Evolutionary conservation across 2,329 filamentous ascomycete species (phyloP).

Genomic region (Aspergillus bombycis): DNA sequence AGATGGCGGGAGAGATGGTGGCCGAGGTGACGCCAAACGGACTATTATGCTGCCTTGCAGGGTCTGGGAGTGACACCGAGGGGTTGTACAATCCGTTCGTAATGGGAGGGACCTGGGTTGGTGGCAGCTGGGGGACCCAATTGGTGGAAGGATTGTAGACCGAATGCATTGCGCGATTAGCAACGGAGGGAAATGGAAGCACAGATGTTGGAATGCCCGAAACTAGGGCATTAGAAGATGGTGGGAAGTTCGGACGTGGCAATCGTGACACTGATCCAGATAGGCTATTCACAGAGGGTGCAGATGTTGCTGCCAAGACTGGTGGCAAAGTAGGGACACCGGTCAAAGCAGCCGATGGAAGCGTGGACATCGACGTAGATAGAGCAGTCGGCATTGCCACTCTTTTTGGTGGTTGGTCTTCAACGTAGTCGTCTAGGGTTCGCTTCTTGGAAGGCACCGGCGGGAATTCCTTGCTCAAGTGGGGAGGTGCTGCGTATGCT

Average conservation of each 20-base stretch:
- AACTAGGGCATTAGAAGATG: conserved; percentile 57
- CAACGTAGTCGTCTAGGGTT: conserved; percentile 57
- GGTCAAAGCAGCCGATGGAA: conserved; percentile 30
- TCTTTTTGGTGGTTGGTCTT: conserved; percentile 63
- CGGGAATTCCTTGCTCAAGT: conserved; percentile 26
- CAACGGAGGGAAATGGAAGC: conserved; percentile 64
- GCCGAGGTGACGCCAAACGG: conserved; percentile 58
- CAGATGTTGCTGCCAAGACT: conserved; percentile 37
- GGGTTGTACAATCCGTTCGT: conserved; percentile 34
- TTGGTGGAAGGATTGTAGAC: conserved; percentile 63
- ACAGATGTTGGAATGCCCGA: conserved; percentile 45
- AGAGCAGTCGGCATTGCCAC: conserved; percentile 30
- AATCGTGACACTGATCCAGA: conserved; percentile 56
- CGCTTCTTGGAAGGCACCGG: conserved; percentile 56
- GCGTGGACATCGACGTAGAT: conserved; percentile 27
- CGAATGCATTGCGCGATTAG: conserved; percentile 72
- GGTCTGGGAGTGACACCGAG: conserved; percentile 35
- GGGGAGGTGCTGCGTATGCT: conserved; percentile 28
- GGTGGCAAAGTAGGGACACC: conserved; percentile 37
- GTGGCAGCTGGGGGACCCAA: conserved; percentile 51
- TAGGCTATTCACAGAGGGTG: conserved; percentile 36
- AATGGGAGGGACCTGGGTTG: conserved; percentile 34
- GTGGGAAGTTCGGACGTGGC: conserved; percentile 71
- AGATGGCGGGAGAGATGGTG: conserved; percentile 68
- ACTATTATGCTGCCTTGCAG: conserved; percentile 50